A percentile compares a stretch with the other conserved stretches of the same genome.
These are phyloP conservation scores for Penicillium pancosmium DNA, from an alignment of 495 filamentous ascomycete genomes.

Conservation along the genomic window DNA sequence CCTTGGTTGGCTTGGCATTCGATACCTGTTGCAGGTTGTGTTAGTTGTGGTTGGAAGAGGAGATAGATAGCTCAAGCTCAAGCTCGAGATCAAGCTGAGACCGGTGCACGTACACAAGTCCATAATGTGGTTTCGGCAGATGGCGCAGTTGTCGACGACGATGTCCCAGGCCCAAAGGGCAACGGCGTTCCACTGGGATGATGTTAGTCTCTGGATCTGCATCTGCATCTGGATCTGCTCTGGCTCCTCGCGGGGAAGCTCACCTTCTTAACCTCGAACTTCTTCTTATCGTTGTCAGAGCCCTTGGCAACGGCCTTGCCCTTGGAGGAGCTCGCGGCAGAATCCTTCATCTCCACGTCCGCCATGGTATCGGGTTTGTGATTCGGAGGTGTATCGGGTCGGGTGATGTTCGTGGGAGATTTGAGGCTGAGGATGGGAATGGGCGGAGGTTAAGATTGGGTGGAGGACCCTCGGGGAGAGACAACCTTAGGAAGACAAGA, in stretches of 20 bases:
- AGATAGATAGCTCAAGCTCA: neutral
- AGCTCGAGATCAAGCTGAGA: neutral
- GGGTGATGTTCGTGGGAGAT: no score
- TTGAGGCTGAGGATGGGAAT: neutral
- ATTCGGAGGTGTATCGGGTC: neutral
- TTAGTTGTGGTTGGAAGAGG: neutral
- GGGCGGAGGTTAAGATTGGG: neutral
- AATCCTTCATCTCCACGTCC: conserved; percentile 97
- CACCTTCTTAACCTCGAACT: conserved; percentile 99
- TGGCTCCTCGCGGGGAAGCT: neutral
- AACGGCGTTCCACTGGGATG: conserved; percentile 91
- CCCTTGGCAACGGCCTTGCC: conserved; percentile 65
- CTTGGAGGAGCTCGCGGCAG: conserved; percentile 50
- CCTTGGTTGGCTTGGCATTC: conserved; percentile 99
- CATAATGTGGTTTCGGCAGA: conserved; percentile 99
- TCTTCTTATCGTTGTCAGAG: conserved; percentile 75
- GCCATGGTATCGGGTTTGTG: conserved; percentile 63
- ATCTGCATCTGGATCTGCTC: no score
- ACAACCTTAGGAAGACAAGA: no score
- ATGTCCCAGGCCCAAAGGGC: conserved; percentile 99
- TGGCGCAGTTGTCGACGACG: conserved; percentile 99
- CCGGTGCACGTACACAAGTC: conserved; percentile 73
- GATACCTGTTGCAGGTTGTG: conserved; percentile 69
- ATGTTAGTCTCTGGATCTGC: conserved; percentile 4
- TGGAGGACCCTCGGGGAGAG: neutral